Evolutionary conservation across 2,329 filamentous ascomycete genomes (phyloP).

Genomic region (Pestalotiopsis fici): DNA sequence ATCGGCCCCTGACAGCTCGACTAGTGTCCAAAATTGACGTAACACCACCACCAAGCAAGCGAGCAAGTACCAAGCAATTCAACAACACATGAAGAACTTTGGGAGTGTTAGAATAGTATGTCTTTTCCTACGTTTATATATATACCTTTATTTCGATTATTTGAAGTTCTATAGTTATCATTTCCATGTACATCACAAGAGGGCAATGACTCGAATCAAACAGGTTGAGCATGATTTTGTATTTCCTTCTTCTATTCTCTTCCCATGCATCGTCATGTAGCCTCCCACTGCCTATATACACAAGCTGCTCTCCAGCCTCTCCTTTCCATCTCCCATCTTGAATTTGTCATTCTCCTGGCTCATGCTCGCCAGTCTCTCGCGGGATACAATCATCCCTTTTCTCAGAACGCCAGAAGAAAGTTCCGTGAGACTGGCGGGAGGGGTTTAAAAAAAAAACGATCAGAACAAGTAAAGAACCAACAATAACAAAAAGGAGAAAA

Average conservation of each 20-base stretch:
- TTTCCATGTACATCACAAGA: neutral
- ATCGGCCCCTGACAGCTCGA: neutral
- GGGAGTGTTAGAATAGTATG: too few relatives aligned
- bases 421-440: neutral
- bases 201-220: neutral
- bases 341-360: neutral
- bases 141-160: too few relatives aligned
- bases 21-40: neutral
- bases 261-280: neutral
- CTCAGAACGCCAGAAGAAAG: neutral
- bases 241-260: neutral
- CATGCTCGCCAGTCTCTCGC: neutral
- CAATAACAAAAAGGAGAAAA: slow-evolving; percentile 3
- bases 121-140: too few relatives aligned
- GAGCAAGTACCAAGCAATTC: too few relatives aligned
- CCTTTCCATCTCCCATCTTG: neutral
- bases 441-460: neutral
- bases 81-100: too few relatives aligned
- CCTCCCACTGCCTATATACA: slow-evolving; percentile 3
- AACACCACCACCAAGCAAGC: neutral
- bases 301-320: neutral
- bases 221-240: slow-evolving; percentile 1
- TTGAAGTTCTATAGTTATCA: too few relatives aligned
- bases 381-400: neutral
- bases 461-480: neutral